A percentile compares a stretch with the other conserved stretches of the same genome.
These are phyloP conservation scores for Gossypioides kirkii DNA, from an alignment of 345 rosid species.

Conservation along the genomic window DNA sequence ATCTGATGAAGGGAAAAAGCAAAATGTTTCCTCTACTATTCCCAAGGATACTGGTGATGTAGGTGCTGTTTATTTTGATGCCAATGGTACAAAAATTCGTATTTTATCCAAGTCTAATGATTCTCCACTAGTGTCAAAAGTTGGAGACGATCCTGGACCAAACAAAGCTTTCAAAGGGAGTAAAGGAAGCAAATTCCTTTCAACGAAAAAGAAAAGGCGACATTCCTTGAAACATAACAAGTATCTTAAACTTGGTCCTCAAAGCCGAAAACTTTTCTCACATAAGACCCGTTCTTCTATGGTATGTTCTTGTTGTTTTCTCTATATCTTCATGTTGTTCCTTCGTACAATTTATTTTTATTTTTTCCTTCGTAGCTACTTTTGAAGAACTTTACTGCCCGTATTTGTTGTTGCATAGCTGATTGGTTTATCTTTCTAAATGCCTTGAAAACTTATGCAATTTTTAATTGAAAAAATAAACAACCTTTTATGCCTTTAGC, in stretches of 20 bases:
- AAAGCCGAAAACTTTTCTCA: conserved; percentile 40
- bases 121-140: conserved; percentile 24
- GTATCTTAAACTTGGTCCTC: conserved; percentile 49
- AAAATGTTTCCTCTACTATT: conserved; percentile 31
- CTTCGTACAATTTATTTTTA: not conserved
- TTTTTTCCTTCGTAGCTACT: not conserved
- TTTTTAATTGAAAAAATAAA: not conserved
- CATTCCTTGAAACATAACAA: conserved; percentile 42
- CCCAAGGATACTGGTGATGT: conserved; percentile 51
- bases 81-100: conserved; percentile 73
- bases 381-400: not conserved
- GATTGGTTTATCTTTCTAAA: conserved; percentile 17
- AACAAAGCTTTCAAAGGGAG: conserved; percentile 38
- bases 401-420: conserved; percentile 9
- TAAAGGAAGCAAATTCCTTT: conserved; percentile 37
- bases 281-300: conserved; percentile 41
- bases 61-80: conserved; percentile 90
- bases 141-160: conserved; percentile 28
- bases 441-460: not conserved
- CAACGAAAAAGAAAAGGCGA: conserved; percentile 45
- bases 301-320: conserved; percentile 41
- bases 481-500: not conserved
- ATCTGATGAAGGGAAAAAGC: conserved; percentile 33
- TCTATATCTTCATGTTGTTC: not conserved
- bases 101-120: conserved; percentile 67